phyloP scores from a whole-genome alignment of 345 rosid species.

The Aegle marmelos region DNA sequence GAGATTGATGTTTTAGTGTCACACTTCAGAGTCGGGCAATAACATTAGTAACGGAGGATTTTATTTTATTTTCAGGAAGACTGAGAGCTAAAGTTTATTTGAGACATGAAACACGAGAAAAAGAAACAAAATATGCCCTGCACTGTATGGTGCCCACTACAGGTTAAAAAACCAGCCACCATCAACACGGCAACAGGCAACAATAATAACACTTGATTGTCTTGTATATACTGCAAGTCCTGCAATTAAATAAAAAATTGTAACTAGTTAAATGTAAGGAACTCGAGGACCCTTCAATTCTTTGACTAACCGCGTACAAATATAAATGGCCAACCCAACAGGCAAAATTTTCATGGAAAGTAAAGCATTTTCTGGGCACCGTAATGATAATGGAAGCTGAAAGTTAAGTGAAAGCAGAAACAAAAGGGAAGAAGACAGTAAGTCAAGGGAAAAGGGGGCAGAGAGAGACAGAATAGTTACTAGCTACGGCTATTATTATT shows the following conservation, averaged over 20 bases:
- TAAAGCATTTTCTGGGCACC: not conserved
- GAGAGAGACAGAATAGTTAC: not conserved
- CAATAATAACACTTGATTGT: too few relatives aligned
- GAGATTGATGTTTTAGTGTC: not conserved
- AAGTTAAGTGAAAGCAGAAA: not conserved
- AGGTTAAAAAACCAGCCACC: too few relatives aligned
- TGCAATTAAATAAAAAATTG: too few relatives aligned
- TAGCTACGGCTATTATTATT: not conserved
- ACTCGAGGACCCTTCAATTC: not conserved
- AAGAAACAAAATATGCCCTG: not conserved
- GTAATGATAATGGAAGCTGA: not conserved
- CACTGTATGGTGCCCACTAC: too few relatives aligned
- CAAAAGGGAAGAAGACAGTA: not conserved
- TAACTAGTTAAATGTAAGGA: not conserved
- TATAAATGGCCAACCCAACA: not conserved
- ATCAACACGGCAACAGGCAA: too few relatives aligned
- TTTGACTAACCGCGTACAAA: not conserved
- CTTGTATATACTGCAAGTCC: too few relatives aligned
- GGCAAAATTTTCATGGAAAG: not conserved
- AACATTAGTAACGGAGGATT: too few relatives aligned
- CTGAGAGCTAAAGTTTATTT: too few relatives aligned
- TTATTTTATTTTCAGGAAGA: too few relatives aligned
- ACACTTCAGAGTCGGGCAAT: not conserved
- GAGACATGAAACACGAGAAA: not conserved
- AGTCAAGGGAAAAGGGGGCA: constrained; percentile 17